Percentiles rank a stretch among this genome's conserved stretches.
These are phyloP conservation scores for Acephala macrosclerotiorum DNA, from an alignment of 2,329 filamentous ascomycete species.

Conservation along the genomic window DNA sequence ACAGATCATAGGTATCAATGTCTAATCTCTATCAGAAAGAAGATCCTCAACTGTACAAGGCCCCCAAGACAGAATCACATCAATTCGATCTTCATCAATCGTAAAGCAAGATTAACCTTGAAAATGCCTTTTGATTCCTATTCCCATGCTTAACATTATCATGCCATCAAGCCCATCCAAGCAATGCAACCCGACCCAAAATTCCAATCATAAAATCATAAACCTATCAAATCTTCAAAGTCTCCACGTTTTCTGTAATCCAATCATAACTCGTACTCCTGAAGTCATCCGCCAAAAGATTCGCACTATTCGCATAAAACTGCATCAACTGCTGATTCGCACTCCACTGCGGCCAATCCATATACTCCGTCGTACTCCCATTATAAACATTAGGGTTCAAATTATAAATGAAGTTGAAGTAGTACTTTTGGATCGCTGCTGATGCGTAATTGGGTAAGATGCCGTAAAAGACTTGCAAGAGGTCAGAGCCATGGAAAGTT, in stretches of 20 bases:
- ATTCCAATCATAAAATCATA: not conserved
- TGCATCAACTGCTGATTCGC: constrained; percentile 57
- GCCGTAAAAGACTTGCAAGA: constrained; percentile 67
- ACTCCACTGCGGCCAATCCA: constrained; percentile 62
- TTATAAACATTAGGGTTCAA: constrained; percentile 68
- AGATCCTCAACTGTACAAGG: too few species aligned
- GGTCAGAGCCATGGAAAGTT: constrained; percentile 76
- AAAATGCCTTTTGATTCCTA: too few species aligned
- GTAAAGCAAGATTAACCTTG: too few species aligned
- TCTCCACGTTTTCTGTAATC: constrained; percentile 44
- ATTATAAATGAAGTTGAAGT: constrained; percentile 74
- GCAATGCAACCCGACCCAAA: not conserved
- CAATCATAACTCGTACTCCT: constrained; percentile 52
- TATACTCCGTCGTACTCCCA: constrained; percentile 43
- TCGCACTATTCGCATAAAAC: constrained; percentile 49
- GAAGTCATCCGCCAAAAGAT: constrained; percentile 56
- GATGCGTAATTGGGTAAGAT: constrained; percentile 54
- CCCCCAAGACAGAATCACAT: too few species aligned
- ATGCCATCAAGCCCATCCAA: not conserved
- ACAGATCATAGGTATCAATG: too few species aligned
- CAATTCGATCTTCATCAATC: too few species aligned
- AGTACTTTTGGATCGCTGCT: constrained; percentile 69
- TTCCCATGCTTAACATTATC: not conserved
- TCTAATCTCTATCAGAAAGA: too few species aligned
- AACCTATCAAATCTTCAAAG: constrained; percentile 5